Percentiles rank a stretch among this genome's conserved stretches.
Conservation (phyloP, 192 early-diverging fungal species). For the Paraglomus occultum region DNA sequence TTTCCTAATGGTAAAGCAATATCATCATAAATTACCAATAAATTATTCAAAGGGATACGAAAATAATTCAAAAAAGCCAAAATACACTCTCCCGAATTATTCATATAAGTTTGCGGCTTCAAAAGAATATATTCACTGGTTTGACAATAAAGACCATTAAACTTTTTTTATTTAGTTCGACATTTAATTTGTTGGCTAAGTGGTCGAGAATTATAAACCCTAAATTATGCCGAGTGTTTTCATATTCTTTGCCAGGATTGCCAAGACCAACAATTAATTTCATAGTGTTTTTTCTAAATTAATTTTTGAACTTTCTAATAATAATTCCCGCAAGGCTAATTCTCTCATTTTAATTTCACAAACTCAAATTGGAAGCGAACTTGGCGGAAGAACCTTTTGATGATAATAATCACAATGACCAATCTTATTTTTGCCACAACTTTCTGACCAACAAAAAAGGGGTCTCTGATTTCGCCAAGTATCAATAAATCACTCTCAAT, state of each 20-base stretch:
- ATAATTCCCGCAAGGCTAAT: constrained; percentile 1
- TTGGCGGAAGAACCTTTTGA: not conserved
- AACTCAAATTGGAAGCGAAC: not conserved
- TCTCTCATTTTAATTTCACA: constrained; percentile 19
- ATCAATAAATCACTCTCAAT: constrained; percentile 1
- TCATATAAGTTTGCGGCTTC: constrained; percentile 13
- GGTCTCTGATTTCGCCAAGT: not conserved
- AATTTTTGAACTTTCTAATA: constrained; percentile 9
- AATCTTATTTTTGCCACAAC: constrained; percentile 1
- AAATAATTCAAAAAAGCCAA: constrained; percentile 1
- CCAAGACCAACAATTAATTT: constrained; percentile 15
- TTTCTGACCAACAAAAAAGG: constrained; percentile 13
- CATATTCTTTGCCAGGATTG: constrained; percentile 14
- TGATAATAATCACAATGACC: constrained; percentile 21
- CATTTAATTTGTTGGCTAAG: constrained; percentile 4
- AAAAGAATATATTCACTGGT: constrained; percentile 14
- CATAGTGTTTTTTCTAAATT: not conserved
- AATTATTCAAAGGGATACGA: constrained; percentile 3
- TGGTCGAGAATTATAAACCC: not conserved
- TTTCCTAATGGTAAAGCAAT: constrained; percentile 15
- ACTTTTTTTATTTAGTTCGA: constrained; percentile 12
- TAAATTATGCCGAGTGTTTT: constrained; percentile 22
- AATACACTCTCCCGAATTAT: constrained; percentile 11
- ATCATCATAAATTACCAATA: constrained; percentile 12
- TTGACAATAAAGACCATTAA: constrained; percentile 14